Evolutionary conservation across 768 basidiomycete genomes (phyloP).

Genomic region (Amanita thiersii): DNA sequence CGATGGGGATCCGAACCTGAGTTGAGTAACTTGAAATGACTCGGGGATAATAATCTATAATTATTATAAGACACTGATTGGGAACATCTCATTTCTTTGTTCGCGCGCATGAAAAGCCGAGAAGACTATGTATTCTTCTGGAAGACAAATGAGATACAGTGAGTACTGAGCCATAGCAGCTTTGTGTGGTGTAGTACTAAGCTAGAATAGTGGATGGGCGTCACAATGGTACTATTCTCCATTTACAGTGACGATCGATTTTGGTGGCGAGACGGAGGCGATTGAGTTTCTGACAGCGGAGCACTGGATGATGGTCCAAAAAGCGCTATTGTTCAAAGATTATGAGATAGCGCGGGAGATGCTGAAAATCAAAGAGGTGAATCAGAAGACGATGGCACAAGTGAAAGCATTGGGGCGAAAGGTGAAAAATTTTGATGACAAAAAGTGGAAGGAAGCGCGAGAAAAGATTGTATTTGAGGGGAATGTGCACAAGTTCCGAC

Average conservation of each 20-base stretch:
- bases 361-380: slow-evolving; percentile 23
- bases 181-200: neutral
- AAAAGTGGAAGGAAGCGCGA: slow-evolving; percentile 35
- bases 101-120: slow-evolving; percentile 8
- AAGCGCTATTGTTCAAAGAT: slow-evolving; percentile 50
- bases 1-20: too few relatives aligned
- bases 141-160: slow-evolving; percentile 34
- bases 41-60: too few relatives aligned
- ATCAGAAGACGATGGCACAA: slow-evolving; percentile 24
- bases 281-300: slow-evolving; percentile 41
- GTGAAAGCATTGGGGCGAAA: slow-evolving; percentile 50
- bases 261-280: slow-evolving; percentile 21
- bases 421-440: slow-evolving; percentile 40
- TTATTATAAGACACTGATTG: neutral
- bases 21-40: too few relatives aligned
- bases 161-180: slow-evolving; percentile 12
- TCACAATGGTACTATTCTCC: slow-evolving; percentile 42
- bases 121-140: slow-evolving; percentile 40
- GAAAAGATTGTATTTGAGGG: slow-evolving; percentile 46
- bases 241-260: slow-evolving; percentile 29
- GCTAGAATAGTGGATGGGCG: slow-evolving; percentile 30
- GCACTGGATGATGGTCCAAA: slow-evolving; percentile 65
- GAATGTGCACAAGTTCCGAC: slow-evolving; percentile 45
- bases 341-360: slow-evolving; percentile 32
- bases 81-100: neutral